A percentile compares a stretch with the other conserved stretches of the same genome.
Evolutionary conservation across 768 basidiomycete genomes (phyloP).

Genomic region (Phaffia australis): DNA sequence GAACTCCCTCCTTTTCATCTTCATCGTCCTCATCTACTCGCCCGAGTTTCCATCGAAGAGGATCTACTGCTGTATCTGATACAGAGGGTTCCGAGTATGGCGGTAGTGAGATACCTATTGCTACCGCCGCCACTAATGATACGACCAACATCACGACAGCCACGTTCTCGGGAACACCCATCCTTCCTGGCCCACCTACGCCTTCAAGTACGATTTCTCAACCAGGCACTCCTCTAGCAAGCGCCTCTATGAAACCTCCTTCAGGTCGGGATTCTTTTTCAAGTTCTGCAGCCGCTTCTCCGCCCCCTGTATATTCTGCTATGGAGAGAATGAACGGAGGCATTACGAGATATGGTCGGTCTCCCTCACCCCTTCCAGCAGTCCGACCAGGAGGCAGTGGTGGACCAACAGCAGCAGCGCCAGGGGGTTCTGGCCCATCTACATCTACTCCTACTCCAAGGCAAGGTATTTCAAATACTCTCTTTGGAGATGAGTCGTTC

Average conservation of each 20-base stretch:
- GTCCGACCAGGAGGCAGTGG: slow-evolving; percentile 15
- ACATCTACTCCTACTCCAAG: slow-evolving; percentile 6
- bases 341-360: slow-evolving; percentile 30
- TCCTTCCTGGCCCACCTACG: slow-evolving; percentile 13
- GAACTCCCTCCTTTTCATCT: slow-evolving; percentile 36
- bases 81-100: slow-evolving; percentile 1
- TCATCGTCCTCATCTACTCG: slow-evolving; percentile 32
- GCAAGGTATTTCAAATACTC: slow-evolving; percentile 44
- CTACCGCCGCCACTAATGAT: not conserved
- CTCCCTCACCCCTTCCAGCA: slow-evolving; percentile 29
- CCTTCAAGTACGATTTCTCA: not conserved
- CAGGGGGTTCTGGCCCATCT: not conserved
- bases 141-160: not conserved
- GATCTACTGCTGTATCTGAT: slow-evolving; percentile 31
- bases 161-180: slow-evolving; percentile 8
- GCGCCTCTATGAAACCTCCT: slow-evolving; percentile 21
- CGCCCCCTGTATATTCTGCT: slow-evolving; percentile 4
- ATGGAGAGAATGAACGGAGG: not conserved
- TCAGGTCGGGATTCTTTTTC: slow-evolving; percentile 22
- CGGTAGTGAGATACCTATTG: no score
- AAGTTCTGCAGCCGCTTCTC: slow-evolving; percentile 17
- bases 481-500: slow-evolving; percentile 91
- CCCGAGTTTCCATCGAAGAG: slow-evolving; percentile 32
- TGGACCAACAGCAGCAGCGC: no score
- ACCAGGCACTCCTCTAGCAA: not conserved